phyloP scores from a whole-genome alignment of 768 basidiomycete genomes.

The Pulveroboletus frians region DNA sequence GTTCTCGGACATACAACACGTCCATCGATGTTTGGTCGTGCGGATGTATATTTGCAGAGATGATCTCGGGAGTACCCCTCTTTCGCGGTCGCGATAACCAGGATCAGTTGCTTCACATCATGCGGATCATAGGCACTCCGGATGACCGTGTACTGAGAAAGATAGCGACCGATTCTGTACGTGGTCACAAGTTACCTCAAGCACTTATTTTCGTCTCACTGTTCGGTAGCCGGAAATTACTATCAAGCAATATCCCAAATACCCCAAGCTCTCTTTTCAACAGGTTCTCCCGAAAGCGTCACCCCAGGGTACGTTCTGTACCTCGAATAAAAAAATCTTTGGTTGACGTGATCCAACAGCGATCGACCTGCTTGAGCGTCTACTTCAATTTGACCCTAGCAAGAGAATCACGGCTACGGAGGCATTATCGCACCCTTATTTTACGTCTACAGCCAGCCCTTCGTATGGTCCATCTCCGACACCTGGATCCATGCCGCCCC shows the following conservation, averaged over 20 bases:
- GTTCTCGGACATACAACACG: constrained; percentile 95
- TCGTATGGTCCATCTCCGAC: constrained; percentile 32
- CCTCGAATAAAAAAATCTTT: neutral
- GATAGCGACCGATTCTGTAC: constrained; percentile 83
- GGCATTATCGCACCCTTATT: constrained; percentile 90
- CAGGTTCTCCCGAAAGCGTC: constrained; percentile 84
- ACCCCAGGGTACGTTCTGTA: constrained; percentile 54
- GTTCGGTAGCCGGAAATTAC: constrained; percentile 68
- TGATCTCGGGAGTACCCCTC: constrained; percentile 95
- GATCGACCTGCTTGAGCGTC: constrained; percentile 87
- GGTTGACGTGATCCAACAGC: constrained; percentile 39
- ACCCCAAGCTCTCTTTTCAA: constrained; percentile 75
- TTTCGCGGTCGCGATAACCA: constrained; percentile 97
- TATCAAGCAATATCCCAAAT: constrained; percentile 81
- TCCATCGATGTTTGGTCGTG: constrained; percentile 99
- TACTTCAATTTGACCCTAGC: constrained; percentile 93
- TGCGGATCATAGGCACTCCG: constrained; percentile 95
- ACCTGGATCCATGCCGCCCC: constrained; percentile 60
- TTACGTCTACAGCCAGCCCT: constrained; percentile 48
- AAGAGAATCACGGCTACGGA: constrained; percentile 89
- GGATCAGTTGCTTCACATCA: constrained; percentile 96
- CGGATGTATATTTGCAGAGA: constrained; percentile 98
- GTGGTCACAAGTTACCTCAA: constrained; percentile 20
- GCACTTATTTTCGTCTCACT: constrained; percentile 5
- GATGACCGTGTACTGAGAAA: constrained; percentile 83